Evolutionary conservation across 2,329 filamentous ascomycete genomes (phyloP).

Genomic region (Hypoxylon sp.): DNA sequence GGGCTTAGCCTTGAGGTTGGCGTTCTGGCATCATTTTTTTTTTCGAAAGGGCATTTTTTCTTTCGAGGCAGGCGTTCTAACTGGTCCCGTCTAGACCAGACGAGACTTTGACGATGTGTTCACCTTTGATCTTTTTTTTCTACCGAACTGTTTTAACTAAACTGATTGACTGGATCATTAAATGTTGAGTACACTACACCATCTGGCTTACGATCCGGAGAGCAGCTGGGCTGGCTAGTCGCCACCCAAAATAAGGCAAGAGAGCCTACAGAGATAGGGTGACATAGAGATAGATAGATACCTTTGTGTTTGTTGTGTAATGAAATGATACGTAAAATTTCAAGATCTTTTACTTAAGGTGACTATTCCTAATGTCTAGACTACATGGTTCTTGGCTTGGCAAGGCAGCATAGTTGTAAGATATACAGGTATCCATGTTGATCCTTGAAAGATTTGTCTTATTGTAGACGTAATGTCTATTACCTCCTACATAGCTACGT

Average conservation of each 20-base stretch:
- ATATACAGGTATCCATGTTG: too few relatives aligned
- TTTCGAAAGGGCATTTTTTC: constrained; percentile 11
- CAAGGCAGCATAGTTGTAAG: neutral
- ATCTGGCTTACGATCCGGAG: constrained; percentile 30
- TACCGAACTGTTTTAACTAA: constrained; percentile 11
- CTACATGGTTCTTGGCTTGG: neutral
- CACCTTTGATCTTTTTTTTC: constrained; percentile 5
- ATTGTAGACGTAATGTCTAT: neutral
- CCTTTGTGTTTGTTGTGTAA: constrained; percentile 31
- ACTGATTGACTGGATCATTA: constrained; percentile 18
- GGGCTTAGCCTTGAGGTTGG: constrained; percentile 29
- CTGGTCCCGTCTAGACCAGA: constrained; percentile 22
- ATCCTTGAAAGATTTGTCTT: neutral
- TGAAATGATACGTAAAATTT: constrained; percentile 30
- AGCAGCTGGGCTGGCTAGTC: constrained; percentile 24
- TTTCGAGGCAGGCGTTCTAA: constrained; percentile 33
- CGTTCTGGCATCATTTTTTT: constrained; percentile 31
- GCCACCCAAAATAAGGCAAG: constrained; percentile 5
- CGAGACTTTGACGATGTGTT: constrained; percentile 37
- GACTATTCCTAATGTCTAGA: neutral
- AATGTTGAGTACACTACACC: constrained; percentile 12
- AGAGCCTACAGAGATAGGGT: constrained; percentile 5
- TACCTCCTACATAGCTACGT: neutral
- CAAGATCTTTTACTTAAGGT: neutral
- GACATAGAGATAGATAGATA: constrained; percentile 38